Base-by-base conservation (phyloP, 2,329 filamentous ascomycete genomes). In the Ceratocystis cubensis region DNA sequence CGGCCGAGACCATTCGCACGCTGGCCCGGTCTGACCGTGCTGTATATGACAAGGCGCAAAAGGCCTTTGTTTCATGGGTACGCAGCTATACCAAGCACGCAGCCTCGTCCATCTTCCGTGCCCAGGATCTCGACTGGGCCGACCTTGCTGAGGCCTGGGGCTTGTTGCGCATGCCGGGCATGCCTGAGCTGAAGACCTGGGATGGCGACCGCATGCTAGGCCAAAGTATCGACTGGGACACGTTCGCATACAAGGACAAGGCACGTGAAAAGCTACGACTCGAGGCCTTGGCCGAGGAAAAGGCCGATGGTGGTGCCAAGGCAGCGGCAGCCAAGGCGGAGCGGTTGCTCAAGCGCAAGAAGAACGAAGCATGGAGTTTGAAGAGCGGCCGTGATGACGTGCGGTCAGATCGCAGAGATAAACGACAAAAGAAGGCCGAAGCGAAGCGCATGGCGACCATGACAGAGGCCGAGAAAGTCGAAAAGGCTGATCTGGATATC, bases 21-120 rank as follows among this genome's bases (percentile, higher is more conserved):
- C 73, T 83, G 2, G 81, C 86, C 13, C 72, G 73, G 48, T 71
- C 76, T 7, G 82, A 84, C 69, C 77, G 81, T 56, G 80, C 78
- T 2, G 74, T 94, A 10, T 87, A 94, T 74, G 91, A 96, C 74
- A 94, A 96, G 72, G 91, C 88, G 0, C 91, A 96, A 73, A 86
- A 87, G 69, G 94, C 87, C 0, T 97, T 99, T 71, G 93, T 97
- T 25, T 93, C 88, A 73, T 97, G 91, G 89, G 85, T 96, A 1
- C 85, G 91, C 73, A 88, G 89, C 70, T 97, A 97, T 77, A 88
- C 85, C 73, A 95, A 94, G 72, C 94, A 97, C 72, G 86, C 92
- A 70, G 91, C 93, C 0, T 87, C 85, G 68, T 95, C 91, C 72
- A 97, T 99, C 70, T 99, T 99, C 79, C 85, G 88, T 10, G 79